Base-by-base conservation (phyloP, 2,329 filamentous ascomycete genomes). In the Botryosphaeria dothidea region DNA sequence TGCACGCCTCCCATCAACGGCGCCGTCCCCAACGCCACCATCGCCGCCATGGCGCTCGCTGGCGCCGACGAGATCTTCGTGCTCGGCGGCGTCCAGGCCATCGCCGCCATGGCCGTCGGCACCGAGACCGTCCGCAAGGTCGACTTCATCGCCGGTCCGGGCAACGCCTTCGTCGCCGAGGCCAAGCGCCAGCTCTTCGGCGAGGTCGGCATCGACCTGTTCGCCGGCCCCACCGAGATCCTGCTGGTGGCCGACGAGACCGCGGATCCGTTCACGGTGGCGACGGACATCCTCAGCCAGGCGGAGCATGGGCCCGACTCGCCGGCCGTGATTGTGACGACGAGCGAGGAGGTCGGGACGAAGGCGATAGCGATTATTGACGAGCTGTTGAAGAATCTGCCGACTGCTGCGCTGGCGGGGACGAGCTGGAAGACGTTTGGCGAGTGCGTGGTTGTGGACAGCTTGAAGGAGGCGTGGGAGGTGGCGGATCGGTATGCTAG, bases 171-270 rank as follows among this genome's bases (percentile, higher is more conserved):
- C 69, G 83, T 86, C 0, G 83, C 84, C 3, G 84, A 77, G 68
- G 83, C 80, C 0, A 86, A 86, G 69, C 76, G 83, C 0, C 83
- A 84, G 69, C 72, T 86, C 0, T 86, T 84, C 65, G 84, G 83
- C 17, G 78, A 82, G 63, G 80, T 86, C 29, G 83, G 84, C 5
- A 86, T 86, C 64, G 83, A 86, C 68, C 74, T 86, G 1, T 78
- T 83, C 23, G 84, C 84, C 0, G 84, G 84, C 0, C 84, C 84
- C 11, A 85, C 83, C 0, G 84, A 86, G 69, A 73, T 85, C 21
- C 73, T 85, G 9, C 78, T 85, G 31, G 80, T 85, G 0, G 81
- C 82, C 2, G 83, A 85, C 64, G 77, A 74, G 77, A 31, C 34
- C 0, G 82, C 82, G 0, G 80, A 84, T 70, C 78, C 81, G 0